phyloP scores from a whole-genome alignment of 768 basidiomycete species.

The Leccinellum albellum region DNA sequence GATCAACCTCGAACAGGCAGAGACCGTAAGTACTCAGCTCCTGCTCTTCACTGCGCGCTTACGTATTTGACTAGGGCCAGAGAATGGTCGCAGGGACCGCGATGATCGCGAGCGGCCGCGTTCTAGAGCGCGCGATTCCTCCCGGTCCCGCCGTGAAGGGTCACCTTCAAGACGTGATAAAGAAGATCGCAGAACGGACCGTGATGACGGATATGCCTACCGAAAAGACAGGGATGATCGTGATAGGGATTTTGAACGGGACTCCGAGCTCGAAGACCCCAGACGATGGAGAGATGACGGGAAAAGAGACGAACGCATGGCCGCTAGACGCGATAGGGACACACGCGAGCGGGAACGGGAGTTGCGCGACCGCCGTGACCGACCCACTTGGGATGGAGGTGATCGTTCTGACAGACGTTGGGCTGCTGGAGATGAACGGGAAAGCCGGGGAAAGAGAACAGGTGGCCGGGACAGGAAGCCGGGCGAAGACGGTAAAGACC shows the following conservation, averaged over 20 bases:
- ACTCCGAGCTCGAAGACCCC: constrained; percentile 59
- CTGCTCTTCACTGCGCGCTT: neutral
- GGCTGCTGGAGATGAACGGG: constrained; percentile 65
- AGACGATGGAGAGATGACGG: constrained; percentile 83
- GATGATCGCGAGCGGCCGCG: constrained; percentile 63
- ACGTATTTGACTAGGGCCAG: constrained; percentile 39
- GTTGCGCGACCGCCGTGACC: constrained; percentile 43
- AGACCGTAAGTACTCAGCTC: constrained; percentile 48
- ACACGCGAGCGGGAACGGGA: constrained; percentile 44
- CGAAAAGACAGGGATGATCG: constrained; percentile 37
- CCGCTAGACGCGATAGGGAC: constrained; percentile 53
- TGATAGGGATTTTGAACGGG: constrained; percentile 42
- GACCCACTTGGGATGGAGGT: constrained; percentile 45
- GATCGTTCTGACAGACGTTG: constrained; percentile 51
- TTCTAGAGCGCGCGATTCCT: constrained; percentile 62
- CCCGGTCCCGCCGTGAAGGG: constrained; percentile 54
- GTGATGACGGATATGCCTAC: constrained; percentile 24
- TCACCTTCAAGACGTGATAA: constrained; percentile 52
- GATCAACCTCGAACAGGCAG: constrained; percentile 50
- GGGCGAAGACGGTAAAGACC: constrained; percentile 45
- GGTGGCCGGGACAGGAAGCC: constrained; percentile 56
- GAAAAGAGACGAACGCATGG: constrained; percentile 71
- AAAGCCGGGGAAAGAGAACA: constrained; percentile 56
- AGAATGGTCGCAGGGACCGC: constrained; percentile 52
- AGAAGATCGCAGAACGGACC: constrained; percentile 36